These are phyloP conservation scores for Sphaerosporella brunnea DNA, from an alignment of 495 filamentous ascomycete species.

Conservation along the genomic window DNA sequence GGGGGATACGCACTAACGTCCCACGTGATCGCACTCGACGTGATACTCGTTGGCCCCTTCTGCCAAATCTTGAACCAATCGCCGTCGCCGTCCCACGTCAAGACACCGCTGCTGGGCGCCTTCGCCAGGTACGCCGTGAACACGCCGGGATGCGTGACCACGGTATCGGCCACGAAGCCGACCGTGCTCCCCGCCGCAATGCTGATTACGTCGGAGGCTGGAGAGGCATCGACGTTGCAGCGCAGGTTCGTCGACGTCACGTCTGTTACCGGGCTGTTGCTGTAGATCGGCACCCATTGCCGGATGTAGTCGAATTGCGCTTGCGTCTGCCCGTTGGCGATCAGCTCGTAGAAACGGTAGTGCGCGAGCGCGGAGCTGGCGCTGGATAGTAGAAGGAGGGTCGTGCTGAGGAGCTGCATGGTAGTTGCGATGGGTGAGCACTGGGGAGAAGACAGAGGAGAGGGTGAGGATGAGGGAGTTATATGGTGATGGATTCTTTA, in stretches of 20 bases:
- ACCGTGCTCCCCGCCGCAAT: slow-evolving; percentile 36
- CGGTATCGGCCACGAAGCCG: slow-evolving; percentile 5
- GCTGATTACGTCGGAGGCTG: slow-evolving; percentile 30
- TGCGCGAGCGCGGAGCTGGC: too few relatives aligned
- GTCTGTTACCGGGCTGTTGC: slow-evolving; percentile 41
- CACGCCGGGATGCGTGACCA: slow-evolving; percentile 15
- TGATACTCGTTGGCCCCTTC: slow-evolving; percentile 11
- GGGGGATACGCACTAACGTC: slow-evolving; percentile 1
- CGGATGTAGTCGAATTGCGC: slow-evolving; percentile 36
- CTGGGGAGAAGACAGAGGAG: too few relatives aligned
- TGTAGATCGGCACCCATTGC: slow-evolving; percentile 38
- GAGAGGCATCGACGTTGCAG: slow-evolving; percentile 39
- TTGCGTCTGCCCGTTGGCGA: slow-evolving; percentile 32
- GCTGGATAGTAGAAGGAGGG: too few relatives aligned
- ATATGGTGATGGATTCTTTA: too few relatives aligned
- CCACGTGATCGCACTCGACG: background rate
- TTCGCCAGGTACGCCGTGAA: slow-evolving; percentile 19
- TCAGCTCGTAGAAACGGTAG: slow-evolving; percentile 33
- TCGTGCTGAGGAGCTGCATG: too few relatives aligned
- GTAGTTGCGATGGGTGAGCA: too few relatives aligned
- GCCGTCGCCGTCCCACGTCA: slow-evolving; percentile 15
- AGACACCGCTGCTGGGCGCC: slow-evolving; percentile 11
- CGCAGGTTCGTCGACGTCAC: slow-evolving; percentile 36
- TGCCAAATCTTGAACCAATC: slow-evolving; percentile 27
- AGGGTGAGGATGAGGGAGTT: too few relatives aligned